Evolutionary conservation across 352 stramenopile genomes (phyloP), one percentile per base, ranked within the genome.

Genomic region (Elongisporangium anandrum): DNA sequence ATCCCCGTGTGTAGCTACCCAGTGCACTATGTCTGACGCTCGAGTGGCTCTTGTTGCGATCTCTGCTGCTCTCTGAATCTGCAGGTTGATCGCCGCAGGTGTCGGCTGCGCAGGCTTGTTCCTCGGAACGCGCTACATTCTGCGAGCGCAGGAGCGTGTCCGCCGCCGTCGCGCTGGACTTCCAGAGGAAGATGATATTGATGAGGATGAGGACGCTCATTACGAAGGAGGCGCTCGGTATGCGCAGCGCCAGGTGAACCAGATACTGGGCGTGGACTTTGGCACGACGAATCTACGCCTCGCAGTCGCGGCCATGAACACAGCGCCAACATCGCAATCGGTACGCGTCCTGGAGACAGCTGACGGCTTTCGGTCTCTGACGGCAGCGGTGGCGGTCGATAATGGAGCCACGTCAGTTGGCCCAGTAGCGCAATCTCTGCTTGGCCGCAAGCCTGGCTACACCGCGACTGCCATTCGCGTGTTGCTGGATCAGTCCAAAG

Each of bases 91-190:
- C 2, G 73, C 75, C 4, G 75, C 73, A 17, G 77, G 73, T 0
- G 20, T 76, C 12, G 69, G 71, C 3, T 86, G 70, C 16, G 68
- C 72, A 1, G 77, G 68, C 1, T 63, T 90, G 26, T 88, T 77
- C 50, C 45, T 90, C 1, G 77, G 77, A 26, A 81, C 77, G 22
- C 67, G 73, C 21, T 90, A 87, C 63, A 64, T 87, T 19, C 34
- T 88, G 23, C 79, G 79, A 0, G 76, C 70, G 0, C 79, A 86
- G 59, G 79, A 90, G 58, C 77, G 79, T 19, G 68, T 90, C 52
- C 71, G 75, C 2, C 63, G 73, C 26, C 57, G 70, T 7, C 68
- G 64, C 4, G 79, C 66, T 1, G 79, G 79, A 0, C 64, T 90
- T 0, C 75, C 77, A 8, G 64, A 69, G 1, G 75, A 87, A 20